phyloP scores from a whole-genome alignment of 768 basidiomycete species.

The Naganishia onofrii region DNA sequence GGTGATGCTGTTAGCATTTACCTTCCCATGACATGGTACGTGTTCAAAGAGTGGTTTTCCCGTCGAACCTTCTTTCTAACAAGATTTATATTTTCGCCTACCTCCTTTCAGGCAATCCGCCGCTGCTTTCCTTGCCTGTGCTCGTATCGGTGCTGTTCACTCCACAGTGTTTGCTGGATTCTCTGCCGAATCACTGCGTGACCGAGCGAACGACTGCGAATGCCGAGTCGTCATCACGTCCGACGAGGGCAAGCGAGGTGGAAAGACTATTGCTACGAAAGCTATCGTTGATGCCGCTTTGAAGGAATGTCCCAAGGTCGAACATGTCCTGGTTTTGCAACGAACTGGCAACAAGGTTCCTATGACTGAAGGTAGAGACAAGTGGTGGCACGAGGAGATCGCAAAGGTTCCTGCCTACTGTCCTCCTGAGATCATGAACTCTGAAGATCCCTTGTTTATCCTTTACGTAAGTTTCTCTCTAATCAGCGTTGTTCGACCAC shows the following conservation, averaged over 20 bases:
- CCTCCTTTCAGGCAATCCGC: slow-evolving; percentile 85
- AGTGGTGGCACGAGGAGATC: slow-evolving; percentile 95
- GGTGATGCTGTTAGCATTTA: slow-evolving; percentile 62
- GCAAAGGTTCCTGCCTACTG: slow-evolving; percentile 81
- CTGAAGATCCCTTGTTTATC: slow-evolving; percentile 98
- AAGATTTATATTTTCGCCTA: slow-evolving; percentile 16
- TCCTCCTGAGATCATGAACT: slow-evolving; percentile 77
- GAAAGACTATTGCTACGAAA: slow-evolving; percentile 77
- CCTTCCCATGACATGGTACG: slow-evolving; percentile 49
- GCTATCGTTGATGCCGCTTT: slow-evolving; percentile 81
- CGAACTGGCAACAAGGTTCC: slow-evolving; percentile 79
- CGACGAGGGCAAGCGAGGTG: slow-evolving; percentile 90
- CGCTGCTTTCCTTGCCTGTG: slow-evolving; percentile 95
- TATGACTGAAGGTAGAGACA: slow-evolving; percentile 79
- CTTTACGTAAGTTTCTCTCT: slow-evolving; percentile 72
- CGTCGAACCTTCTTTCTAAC: slow-evolving; percentile 61
- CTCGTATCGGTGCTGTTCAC: slow-evolving; percentile 92
- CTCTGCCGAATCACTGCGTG: slow-evolving; percentile 87
- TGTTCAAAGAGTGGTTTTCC: neutral
- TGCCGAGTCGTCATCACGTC: slow-evolving; percentile 89
- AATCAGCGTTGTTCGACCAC: neutral
- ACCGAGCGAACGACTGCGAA: slow-evolving; percentile 84
- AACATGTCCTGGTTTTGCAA: slow-evolving; percentile 84
- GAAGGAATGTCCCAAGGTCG: slow-evolving; percentile 75
- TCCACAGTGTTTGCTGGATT: slow-evolving; percentile 98